phyloP scores from a whole-genome alignment of 208 protist species.

The Trypanosoma caninum region DNA sequence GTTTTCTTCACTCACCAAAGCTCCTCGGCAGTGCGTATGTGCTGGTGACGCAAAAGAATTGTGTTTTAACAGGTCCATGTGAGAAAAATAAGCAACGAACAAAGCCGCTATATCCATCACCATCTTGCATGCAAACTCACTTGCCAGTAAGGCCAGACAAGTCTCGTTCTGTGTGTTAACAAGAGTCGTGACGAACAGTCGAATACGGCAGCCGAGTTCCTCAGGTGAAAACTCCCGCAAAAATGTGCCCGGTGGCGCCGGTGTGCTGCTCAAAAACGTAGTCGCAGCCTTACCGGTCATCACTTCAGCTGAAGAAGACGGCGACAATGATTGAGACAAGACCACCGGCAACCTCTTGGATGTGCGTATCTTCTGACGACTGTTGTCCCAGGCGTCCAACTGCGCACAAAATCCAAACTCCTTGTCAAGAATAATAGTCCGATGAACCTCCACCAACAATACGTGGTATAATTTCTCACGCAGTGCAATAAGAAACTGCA shows the following conservation, averaged over 20 bases:
- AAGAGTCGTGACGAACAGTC: conserved; percentile 40
- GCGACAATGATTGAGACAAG: background rate
- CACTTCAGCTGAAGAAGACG: background rate
- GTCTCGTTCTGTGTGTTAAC: conserved; percentile 34
- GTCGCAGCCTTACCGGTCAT: background rate
- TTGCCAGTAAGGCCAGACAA: conserved; percentile 46
- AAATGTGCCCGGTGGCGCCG: background rate
- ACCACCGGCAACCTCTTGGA: background rate
- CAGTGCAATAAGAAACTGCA: conserved; percentile 33
- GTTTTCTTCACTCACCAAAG: too few species aligned
- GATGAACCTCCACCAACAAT: conserved; percentile 53
- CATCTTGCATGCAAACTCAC: conserved; percentile 50
- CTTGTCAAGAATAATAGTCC: conserved; percentile 46
- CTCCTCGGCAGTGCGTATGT: too few species aligned
- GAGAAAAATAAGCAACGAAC: conserved; percentile 28
- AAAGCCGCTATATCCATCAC: conserved; percentile 27
- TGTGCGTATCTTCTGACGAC: background rate
- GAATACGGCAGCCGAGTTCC: conserved; percentile 23
- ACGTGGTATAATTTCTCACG: conserved; percentile 32
- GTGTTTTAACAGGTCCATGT: background rate
- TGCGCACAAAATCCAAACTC: conserved; percentile 48
- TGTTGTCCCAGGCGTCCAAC: conserved; percentile 47
- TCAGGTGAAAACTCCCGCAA: conserved; percentile 2
- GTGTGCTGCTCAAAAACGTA: background rate
- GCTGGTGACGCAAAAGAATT: too few species aligned